Evolutionary conservation across 1,139 yeast genomes (phyloP), one percentile per base, ranked within the genome.

Genomic region (Scheffersomyces segobiensis): DNA sequence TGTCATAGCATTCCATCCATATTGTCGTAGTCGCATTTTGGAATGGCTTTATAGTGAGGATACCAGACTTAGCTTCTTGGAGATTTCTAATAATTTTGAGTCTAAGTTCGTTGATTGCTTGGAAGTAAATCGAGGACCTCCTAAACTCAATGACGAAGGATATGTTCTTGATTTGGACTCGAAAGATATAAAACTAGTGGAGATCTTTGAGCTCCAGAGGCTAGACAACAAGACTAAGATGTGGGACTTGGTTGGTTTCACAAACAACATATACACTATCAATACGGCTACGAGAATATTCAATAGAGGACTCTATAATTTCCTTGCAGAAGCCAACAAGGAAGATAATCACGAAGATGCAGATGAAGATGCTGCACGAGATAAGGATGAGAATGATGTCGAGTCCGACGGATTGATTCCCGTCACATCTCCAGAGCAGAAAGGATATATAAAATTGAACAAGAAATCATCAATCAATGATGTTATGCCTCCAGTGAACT

Each of bases 171-270:
- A 47, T 8, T 32, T 14, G 46, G 46, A 46, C 2, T 52, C 55
- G 26, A 55, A 53, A 4, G 59, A 57, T n/a, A 24, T 56, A 20
- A 60, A 78, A 56, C 80, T 82, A 61, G 87, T 88, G 18, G 92
- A 89, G 65, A 82, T 89, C 1, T 92, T 78, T 73, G 97, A 92
- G 68, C 73, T 91, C 49, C 97, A 92, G 64, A 74, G 75, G 62
- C 79, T 83, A 59, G 81, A 86, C 67, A 69, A 73, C 8, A 73
- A 72, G 4, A 71, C 80, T 2, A 83, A 82, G 54, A 83, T 82
- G 57, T 91, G 97, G 97, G 80, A 74, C 53, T 62, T 71, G 5
- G 70, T 85, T 1, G 90, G 91, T 39, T 89, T 80, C 67, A 73
- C 87, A 0, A 77, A 76, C 57, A 86, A 85, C 62, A 81, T 83